Percentiles rank a stretch among this genome's conserved stretches.
Conservation (phyloP, 1,284 basidiomycete genomes). For the Xerocomus nothofagi region DNA sequence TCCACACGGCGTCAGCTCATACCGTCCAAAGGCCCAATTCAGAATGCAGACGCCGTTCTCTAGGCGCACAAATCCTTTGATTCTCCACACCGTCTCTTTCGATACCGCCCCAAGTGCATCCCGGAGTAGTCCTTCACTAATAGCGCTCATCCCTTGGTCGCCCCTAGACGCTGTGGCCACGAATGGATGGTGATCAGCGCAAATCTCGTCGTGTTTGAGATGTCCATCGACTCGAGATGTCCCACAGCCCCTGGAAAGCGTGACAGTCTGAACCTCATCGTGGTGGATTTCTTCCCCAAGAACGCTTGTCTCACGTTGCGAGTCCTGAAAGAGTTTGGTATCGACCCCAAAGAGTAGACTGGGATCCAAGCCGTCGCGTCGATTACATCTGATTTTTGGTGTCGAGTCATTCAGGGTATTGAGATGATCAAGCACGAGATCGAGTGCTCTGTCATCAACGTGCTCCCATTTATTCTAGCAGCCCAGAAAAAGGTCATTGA, state of each 20-base stretch:
- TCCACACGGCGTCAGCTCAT: slow-evolving; percentile 57
- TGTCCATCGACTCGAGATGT: slow-evolving; percentile 14
- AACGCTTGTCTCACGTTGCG: neutral
- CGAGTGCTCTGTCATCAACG: slow-evolving; percentile 72
- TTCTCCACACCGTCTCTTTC: slow-evolving; percentile 71
- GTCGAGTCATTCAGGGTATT: slow-evolving; percentile 86
- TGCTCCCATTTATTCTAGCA: slow-evolving; percentile 85
- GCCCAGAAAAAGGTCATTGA: slow-evolving; percentile 3
- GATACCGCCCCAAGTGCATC: slow-evolving; percentile 54
- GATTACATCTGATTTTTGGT: slow-evolving; percentile 75
- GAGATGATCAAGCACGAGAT: slow-evolving; percentile 83
- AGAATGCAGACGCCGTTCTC: slow-evolving; percentile 56
- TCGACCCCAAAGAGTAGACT: slow-evolving; percentile 82
- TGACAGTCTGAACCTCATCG: slow-evolving; percentile 82
- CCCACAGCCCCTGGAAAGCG: slow-evolving; percentile 50
- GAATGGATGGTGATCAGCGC: slow-evolving; percentile 11
- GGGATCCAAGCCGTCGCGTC: slow-evolving; percentile 67
- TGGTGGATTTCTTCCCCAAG: slow-evolving; percentile 44
- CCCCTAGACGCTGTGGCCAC: neutral
- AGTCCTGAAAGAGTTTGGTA: slow-evolving; percentile 65
- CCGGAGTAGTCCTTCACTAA: slow-evolving; percentile 39
- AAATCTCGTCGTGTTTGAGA: slow-evolving; percentile 33
- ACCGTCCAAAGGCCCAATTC: slow-evolving; percentile 90
- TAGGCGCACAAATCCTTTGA: slow-evolving; percentile 81
- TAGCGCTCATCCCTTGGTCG: neutral